These are phyloP conservation scores for Auriscalpium microsporum DNA, from an alignment of 768 basidiomycete species.

Conservation along the genomic window DNA sequence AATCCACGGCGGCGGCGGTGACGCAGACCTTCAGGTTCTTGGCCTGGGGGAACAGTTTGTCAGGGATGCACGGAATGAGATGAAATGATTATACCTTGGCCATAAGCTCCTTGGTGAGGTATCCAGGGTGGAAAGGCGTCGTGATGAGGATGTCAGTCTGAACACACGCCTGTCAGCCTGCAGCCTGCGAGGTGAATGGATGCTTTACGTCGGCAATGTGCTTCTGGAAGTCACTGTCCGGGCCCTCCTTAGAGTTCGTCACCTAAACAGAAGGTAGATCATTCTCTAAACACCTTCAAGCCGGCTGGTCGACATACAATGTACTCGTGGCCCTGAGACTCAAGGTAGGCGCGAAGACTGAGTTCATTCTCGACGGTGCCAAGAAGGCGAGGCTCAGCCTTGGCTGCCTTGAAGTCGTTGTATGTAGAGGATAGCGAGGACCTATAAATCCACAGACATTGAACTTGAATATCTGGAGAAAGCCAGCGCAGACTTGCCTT, in stretches of 20 bases:
- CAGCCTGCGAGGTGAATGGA: conserved; percentile 1
- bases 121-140: conserved; percentile 23
- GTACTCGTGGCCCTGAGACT: conserved; percentile 28
- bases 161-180: not conserved
- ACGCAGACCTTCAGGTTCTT: conserved; percentile 77
- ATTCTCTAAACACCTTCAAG: too few relatives aligned
- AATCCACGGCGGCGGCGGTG: conserved; percentile 38
- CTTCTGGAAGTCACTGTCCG: conserved; percentile 29
- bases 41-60: conserved; percentile 32
- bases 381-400: conserved; percentile 22
- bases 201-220: conserved; percentile 25
- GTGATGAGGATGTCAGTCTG: conserved; percentile 15
- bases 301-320: conserved; percentile 15
- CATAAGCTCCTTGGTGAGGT: conserved; percentile 20
- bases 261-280: conserved; percentile 7
- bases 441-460: not conserved
- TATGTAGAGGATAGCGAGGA: conserved; percentile 13
- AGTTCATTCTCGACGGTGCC: conserved; percentile 30
- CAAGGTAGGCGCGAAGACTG: conserved; percentile 28
- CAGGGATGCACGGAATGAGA: not conserved
- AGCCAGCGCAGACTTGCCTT: too few relatives aligned
- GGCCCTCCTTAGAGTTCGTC: conserved; percentile 32
- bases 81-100: conserved; percentile 2
- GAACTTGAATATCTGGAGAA: too few relatives aligned
- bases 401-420: conserved; percentile 14